Percentiles rank a stretch among this genome's conserved stretches.
Conservation (phyloP, 371 early-diverging fungal species). For the Apophysomyces trapeziformis region DNA sequence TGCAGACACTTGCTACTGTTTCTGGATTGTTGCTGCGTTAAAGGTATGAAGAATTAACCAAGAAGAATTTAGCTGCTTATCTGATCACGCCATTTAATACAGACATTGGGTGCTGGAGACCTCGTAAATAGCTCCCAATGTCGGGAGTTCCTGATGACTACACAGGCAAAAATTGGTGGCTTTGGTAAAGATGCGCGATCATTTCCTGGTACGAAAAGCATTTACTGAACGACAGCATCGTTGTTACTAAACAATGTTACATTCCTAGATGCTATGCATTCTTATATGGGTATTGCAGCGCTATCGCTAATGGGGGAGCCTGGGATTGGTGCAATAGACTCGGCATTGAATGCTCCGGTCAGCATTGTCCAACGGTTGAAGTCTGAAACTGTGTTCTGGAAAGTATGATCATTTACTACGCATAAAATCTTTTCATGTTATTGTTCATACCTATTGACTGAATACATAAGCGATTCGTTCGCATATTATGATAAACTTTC, state of each 20-base stretch:
- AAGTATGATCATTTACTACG: neutral
- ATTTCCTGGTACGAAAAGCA: constrained; percentile 57
- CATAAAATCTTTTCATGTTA: too few relatives aligned
- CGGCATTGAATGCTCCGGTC: constrained; percentile 62
- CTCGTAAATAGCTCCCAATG: constrained; percentile 63
- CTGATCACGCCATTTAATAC: neutral
- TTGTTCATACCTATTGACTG: too few relatives aligned
- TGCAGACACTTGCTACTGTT: constrained; percentile 97
- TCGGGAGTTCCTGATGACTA: constrained; percentile 63
- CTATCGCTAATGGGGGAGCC: constrained; percentile 66
- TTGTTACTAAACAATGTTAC: neutral
- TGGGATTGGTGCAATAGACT: constrained; percentile 53
- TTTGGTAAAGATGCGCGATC: constrained; percentile 74
- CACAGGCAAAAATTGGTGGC: constrained; percentile 76
- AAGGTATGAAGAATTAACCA: constrained; percentile 40
- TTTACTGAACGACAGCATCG: neutral
- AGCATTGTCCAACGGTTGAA: constrained; percentile 34
- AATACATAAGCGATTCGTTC: too few relatives aligned
- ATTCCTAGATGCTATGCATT: constrained; percentile 77
- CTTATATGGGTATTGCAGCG: constrained; percentile 87
- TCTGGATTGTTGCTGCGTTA: constrained; percentile 94
- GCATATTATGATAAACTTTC: too few relatives aligned
- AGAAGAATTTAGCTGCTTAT: too few relatives aligned
- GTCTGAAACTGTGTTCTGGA: constrained; percentile 32
- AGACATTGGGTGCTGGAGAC: constrained; percentile 51